These are phyloP conservation scores for Ascobolus immersus DNA, from an alignment of 495 filamentous ascomycete genomes.

Conservation along the genomic window DNA sequence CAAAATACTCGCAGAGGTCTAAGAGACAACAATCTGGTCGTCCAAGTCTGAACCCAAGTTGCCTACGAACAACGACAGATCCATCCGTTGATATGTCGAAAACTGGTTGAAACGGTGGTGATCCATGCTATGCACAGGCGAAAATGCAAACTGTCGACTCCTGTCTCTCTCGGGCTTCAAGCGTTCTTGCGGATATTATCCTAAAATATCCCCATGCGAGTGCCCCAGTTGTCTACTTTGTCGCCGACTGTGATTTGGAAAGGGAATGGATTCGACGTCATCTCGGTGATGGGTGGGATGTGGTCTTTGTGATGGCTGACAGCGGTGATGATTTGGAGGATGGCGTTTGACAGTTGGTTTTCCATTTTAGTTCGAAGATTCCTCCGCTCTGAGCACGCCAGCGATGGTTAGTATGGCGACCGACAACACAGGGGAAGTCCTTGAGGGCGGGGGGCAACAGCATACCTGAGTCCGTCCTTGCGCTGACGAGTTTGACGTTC, in stretches of 20 bases:
- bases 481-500: conserved; percentile 71
- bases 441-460: not conserved
- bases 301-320: conserved; percentile 82
- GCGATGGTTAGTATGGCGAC: not conserved
- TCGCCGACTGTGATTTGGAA: conserved; percentile 76
- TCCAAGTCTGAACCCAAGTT: not conserved
- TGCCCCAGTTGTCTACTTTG: conserved; percentile 52
- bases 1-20: too few species aligned
- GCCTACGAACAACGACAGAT: not conserved
- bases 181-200: not conserved
- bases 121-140: not conserved
- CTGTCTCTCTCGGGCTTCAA: not conserved
- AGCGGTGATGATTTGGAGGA: conserved; percentile 62
- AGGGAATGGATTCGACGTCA: conserved; percentile 78
- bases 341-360: conserved; percentile 55
- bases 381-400: conserved; percentile 35
- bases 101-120: not conserved
- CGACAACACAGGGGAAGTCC: not conserved
- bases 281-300: conserved; percentile 88
- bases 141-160: not conserved
- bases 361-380: conserved; percentile 77
- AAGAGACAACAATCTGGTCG: not conserved
- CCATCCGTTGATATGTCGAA: not conserved
- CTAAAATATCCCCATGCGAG: conserved; percentile 52
- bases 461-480: conserved; percentile 67